A percentile compares a stretch with the other conserved stretches of the same genome.
Conservation (phyloP, 176 grass and related monocot genomes). For the Musa schizocarpa region DNA sequence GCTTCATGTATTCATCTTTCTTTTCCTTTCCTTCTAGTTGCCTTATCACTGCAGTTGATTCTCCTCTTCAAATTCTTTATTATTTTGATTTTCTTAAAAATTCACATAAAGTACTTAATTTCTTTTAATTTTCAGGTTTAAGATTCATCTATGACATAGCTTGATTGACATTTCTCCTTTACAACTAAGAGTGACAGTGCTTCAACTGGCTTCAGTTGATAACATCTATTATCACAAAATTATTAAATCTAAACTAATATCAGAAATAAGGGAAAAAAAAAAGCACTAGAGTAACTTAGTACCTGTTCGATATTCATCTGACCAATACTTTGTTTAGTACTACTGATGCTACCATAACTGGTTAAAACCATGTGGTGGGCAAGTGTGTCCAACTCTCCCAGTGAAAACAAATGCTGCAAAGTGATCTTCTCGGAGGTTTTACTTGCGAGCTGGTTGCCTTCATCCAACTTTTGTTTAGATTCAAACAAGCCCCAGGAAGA, state of each 20-base stretch:
- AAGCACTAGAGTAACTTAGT: neutral
- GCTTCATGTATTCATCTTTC: neutral
- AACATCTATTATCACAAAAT: neutral
- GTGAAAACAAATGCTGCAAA: neutral
- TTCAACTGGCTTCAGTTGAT: neutral
- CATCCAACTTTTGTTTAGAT: constrained; percentile 2
- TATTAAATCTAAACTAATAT: neutral
- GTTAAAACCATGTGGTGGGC: neutral
- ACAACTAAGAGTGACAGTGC: neutral
- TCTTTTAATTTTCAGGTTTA: neutral
- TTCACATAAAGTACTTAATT: neutral
- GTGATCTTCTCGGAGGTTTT: neutral
- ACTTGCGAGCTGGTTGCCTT: neutral
- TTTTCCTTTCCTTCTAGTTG: neutral
- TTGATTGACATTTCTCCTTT: neutral
- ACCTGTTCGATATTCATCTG: constrained; percentile 1
- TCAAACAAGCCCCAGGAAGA: neutral
- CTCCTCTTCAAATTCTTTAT: neutral
- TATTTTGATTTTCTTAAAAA: neutral
- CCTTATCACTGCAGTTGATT: neutral
- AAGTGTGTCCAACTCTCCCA: neutral
- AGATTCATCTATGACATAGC: neutral
- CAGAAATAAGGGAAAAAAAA: neutral
- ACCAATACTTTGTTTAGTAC: neutral
- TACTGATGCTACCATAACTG: neutral